A percentile compares a stretch with the other conserved stretches of the same genome.
These are phyloP conservation scores for Geosmithia morbida DNA, from an alignment of 2,329 filamentous ascomycete genomes.

Conservation along the genomic window DNA sequence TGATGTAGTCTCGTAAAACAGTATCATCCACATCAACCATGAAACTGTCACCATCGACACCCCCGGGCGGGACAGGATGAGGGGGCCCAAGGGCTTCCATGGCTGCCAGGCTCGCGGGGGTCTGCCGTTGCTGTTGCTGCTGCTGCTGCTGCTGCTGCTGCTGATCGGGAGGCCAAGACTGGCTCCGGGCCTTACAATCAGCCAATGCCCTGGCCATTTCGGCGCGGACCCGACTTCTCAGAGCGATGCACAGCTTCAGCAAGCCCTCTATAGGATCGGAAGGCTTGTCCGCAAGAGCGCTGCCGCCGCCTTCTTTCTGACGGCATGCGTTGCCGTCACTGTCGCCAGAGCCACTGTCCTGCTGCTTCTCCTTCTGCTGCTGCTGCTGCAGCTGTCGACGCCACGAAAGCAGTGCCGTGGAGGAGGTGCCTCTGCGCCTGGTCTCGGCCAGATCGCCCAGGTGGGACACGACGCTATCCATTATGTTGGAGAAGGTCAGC, in stretches of 20 bases:
- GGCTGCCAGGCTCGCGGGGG: not conserved
- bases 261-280: conserved; percentile 14
- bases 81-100: not conserved
- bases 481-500: conserved; percentile 6
- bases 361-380: conserved; percentile 1
- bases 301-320: too few relatives aligned
- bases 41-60: not conserved
- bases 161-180: not conserved
- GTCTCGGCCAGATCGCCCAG: conserved; percentile 13
- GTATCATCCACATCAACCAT: conserved; percentile 10
- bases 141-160: not conserved
- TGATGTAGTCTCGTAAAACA: conserved; percentile 11
- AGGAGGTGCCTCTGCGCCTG: conserved; percentile 11
- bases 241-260: conserved; percentile 13
- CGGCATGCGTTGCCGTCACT: conserved; percentile 1
- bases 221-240: conserved; percentile 12
- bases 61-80: too few relatives aligned
- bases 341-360: conserved; percentile 4
- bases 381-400: not conserved
- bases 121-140: not conserved
- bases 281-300: not conserved
- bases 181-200: not conserved
- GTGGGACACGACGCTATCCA: conserved; percentile 14
- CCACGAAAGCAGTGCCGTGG: not conserved
- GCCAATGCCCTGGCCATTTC: conserved; percentile 1